Conservation (phyloP, 257 asterid genomes). For the Cordia subcordata region DNA sequence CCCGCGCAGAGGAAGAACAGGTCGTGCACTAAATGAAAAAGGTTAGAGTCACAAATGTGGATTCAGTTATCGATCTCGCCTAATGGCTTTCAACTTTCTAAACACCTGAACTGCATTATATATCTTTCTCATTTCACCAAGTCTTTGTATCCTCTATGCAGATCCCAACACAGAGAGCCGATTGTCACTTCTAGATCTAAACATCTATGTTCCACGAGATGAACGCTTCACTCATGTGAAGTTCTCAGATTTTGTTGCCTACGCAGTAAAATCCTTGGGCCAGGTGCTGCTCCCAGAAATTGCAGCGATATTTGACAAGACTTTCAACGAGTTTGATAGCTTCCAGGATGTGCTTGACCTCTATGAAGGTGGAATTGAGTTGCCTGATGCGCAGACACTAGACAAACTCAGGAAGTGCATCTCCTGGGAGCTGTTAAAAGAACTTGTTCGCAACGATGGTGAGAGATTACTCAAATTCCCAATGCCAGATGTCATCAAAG, state of each 20-base stretch:
- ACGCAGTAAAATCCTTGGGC: constrained; percentile 67
- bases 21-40: constrained; percentile 64
- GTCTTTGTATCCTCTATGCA: constrained; percentile 16
- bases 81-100: neutral
- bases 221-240: constrained; percentile 70
- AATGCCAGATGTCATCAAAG: constrained; percentile 70
- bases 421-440: constrained; percentile 68
- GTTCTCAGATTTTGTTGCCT: constrained; percentile 77
- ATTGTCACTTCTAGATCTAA: constrained; percentile 47
- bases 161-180: constrained; percentile 68
- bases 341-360: constrained; percentile 62
- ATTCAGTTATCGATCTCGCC: neutral
- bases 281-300: constrained; percentile 71
- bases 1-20: constrained; percentile 84
- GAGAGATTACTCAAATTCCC: constrained; percentile 62
- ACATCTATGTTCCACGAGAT: constrained; percentile 75
- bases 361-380: constrained; percentile 52
- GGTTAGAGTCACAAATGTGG: constrained; percentile 29
- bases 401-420: constrained; percentile 40
- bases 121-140: neutral
- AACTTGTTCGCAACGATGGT: constrained; percentile 64
- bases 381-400: constrained; percentile 41
- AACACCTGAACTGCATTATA: neutral
- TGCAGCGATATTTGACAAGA: constrained; percentile 57
- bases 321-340: constrained; percentile 78